Evolutionary conservation across 345 rosid genomes (phyloP).

Genomic region (Toxicodendron radicans): DNA sequence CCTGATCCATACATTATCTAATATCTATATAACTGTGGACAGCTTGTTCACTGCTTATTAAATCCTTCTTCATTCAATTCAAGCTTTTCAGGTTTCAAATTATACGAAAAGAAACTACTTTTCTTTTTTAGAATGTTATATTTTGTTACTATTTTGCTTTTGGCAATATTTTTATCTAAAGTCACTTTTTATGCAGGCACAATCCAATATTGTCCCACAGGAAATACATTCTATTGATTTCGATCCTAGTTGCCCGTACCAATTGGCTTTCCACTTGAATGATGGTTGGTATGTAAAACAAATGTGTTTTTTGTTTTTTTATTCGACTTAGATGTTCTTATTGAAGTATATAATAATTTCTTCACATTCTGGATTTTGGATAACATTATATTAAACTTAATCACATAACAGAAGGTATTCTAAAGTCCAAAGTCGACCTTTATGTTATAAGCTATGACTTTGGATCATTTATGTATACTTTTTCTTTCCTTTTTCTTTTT

Average conservation of each 20-base stretch:
- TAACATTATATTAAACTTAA: no score
- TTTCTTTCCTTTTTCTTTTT: background rate
- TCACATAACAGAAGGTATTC: background rate
- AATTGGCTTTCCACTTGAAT: conserved; percentile 89
- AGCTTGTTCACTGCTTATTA: no score
- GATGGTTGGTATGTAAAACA: conserved; percentile 73
- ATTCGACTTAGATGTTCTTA: background rate
- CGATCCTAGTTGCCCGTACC: conserved; percentile 77
- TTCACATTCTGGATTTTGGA: no score
- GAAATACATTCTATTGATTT: conserved; percentile 83
- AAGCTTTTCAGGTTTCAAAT: no score
- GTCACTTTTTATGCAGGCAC: conserved; percentile 54
- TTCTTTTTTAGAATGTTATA: no score
- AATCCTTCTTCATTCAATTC: no score
- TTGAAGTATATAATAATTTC: background rate
- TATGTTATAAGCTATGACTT: no score
- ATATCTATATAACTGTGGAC: no score
- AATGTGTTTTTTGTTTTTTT: conserved; percentile 10
- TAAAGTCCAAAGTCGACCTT: background rate
- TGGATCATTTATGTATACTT: background rate
- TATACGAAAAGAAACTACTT: no score
- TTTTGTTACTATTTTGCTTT: no score
- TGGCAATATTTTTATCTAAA: no score
- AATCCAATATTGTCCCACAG: conserved; percentile 72
- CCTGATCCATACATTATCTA: no score